Base-by-base conservation (phyloP, 2,329 filamentous ascomycete species). In the Diaporthe australafricana region DNA sequence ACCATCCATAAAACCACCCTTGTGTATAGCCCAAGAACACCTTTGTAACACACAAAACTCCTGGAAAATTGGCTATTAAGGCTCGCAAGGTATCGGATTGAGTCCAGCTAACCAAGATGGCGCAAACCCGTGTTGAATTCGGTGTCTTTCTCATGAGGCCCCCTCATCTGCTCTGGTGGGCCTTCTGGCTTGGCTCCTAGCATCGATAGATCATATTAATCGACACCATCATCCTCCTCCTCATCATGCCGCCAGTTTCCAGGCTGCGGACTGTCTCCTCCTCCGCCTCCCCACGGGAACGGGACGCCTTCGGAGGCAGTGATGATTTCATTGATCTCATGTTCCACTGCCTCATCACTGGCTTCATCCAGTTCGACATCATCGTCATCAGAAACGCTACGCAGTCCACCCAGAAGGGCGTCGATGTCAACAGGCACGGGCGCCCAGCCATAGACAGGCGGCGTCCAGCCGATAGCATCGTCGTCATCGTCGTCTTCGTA, bases 381-480 rank as follows among this genome's bases (percentile, higher is more conserved):
- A 38, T 32, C 55, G 3, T 30, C 50, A 27, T 45, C 53, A 9
- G 45, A 50, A 9, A 45, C 30, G 53, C 47, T 30, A 27, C 16
- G 60, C 30, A 65, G 22, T 12, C 48, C 68, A 65, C 35, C 50
- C 1, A 71, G 35, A 3, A 56, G 47, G 8, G 68, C 66, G 12
- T 68, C 65, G 25, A 70, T 20, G 9, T 63, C 45, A n/a, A 70
- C 53, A 40, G 67, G 67, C 12, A 69, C 67, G 20, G 67, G 67
- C 5, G 67, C 67, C 67, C 67, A 69, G 30, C 67, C 67, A 22
- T 32, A 48, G 14, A 57, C 66, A n/a, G 66, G 53, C 45, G 67
- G 67, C 32, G 50, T 14, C 67, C 67, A 65, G 22, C 68, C 67
- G 40, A 40, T 35, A n/a, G 55, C 55, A 16, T 57, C 20, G 6